These are phyloP conservation scores for Rubroboletus satanas DNA, from an alignment of 768 basidiomycete genomes.

Conservation along the genomic window DNA sequence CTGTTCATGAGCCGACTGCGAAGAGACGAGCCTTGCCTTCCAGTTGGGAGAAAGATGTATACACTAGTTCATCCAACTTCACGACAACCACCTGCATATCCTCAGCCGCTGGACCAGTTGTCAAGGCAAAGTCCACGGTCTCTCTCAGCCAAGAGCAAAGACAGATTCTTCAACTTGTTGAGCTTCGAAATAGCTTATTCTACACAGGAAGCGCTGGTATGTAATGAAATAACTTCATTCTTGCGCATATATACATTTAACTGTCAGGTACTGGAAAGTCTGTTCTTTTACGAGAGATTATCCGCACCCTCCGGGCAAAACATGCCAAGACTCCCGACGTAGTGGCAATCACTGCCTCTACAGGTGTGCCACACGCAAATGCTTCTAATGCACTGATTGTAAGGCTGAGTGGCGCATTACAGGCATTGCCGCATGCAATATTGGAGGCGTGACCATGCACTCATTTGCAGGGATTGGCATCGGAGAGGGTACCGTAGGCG, in stretches of 20 bases:
- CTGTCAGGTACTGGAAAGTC: conserved; percentile 90
- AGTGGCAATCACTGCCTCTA: conserved; percentile 92
- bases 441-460: conserved; percentile 93
- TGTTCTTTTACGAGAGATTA: conserved; percentile 89
- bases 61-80: conserved; percentile 37
- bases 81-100: conserved; percentile 10
- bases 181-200: conserved; percentile 73
- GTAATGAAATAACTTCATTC: conserved; percentile 23
- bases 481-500: conserved; percentile 60
- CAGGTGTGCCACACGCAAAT: conserved; percentile 47
- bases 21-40: conserved; percentile 59
- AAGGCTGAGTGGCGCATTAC: background rate
- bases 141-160: conserved; percentile 84
- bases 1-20: conserved; percentile 27
- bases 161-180: conserved; percentile 75
- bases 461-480: conserved; percentile 94
- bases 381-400: background rate
- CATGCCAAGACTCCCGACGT: conserved; percentile 56
- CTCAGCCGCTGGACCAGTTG: conserved; percentile 11
- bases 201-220: conserved; percentile 97
- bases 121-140: conserved; percentile 29
- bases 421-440: conserved; percentile 97
- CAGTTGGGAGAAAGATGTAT: conserved; percentile 41
- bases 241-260: conserved; percentile 15
- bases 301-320: conserved; percentile 62